Evolutionary conservation across 192 early-diverging fungal genomes (phyloP), one percentile per base, ranked within the genome.

Genomic region (Paraglomus occultum): DNA sequence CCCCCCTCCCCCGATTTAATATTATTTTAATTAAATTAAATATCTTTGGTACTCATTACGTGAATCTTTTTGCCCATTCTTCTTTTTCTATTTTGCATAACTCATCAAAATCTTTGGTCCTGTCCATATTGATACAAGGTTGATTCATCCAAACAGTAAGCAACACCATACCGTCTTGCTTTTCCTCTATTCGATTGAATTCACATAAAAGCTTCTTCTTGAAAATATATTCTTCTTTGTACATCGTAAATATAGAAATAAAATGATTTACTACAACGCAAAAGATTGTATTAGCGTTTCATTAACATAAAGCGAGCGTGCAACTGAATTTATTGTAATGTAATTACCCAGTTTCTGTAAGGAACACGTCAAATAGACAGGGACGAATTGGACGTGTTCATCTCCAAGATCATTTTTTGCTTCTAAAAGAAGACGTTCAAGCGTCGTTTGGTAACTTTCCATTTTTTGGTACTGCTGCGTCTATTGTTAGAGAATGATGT

Each of bases 81-180:
- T 43, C 38, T 45, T 47, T 67, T 70, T 80, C 79, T 14, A 80
- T 42, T 39, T 77, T 59, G 58, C 75, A 77, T 48, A 77, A 72
- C 42, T 80, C 73, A 54, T 80, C 79, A 73, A 80, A 75, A n/a
- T 71, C 64, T 4, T 59, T 58, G 17, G 75, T 39, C 8, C 31
- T 51, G 9, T 75, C 64, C 1, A 48, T 5, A 39, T 77, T 67
- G 23, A 80, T 69, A 54, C 70, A 74, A 5, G 79, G 79, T 45
- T 77, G 75, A 60, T 80, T 80, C 17, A 80, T 60, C 79, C 79
- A 80, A n/a, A 71, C 67, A 2, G 75, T 77, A n/a, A 80, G 71
- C 22, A 80, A 40, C 17, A 80, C 68, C 76, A 80, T 80, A 3
- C 71, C 73, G 52, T 80, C 58, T 31, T 80, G 71, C 22, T 73